Evolutionary conservation across 805 yeast genomes (phyloP).

Genomic region (Wickerhamiella domercqiae): DNA sequence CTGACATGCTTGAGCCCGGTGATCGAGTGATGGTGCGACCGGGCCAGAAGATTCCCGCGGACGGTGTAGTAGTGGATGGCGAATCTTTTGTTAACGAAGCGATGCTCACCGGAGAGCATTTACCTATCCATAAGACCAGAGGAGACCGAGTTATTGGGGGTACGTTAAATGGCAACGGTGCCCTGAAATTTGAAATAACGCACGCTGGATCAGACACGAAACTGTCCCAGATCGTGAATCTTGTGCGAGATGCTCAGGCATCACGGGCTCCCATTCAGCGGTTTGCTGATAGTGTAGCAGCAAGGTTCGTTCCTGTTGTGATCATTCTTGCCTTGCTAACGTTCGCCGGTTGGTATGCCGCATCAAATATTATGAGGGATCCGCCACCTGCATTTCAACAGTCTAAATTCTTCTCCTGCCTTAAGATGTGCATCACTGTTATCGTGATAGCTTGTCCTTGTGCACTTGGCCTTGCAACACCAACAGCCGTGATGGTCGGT

Average conservation of each 20-base stretch:
- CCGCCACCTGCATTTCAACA: constrained; percentile 40
- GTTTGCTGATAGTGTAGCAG: constrained; percentile 71
- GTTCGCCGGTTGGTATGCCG: constrained; percentile 41
- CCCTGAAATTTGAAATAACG: constrained; percentile 51
- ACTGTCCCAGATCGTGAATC: constrained; percentile 67
- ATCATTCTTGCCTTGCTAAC: constrained; percentile 48
- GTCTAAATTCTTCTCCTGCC: constrained; percentile 49
- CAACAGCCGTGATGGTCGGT: constrained; percentile 98
- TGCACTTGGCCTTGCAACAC: constrained; percentile 93
- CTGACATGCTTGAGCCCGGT: constrained; percentile 60
- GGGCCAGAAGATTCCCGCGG: constrained; percentile 84
- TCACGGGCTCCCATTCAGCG: constrained; percentile 82
- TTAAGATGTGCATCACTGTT: constrained; percentile 76
- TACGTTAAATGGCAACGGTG: constrained; percentile 67
- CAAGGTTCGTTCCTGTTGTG: constrained; percentile 70
- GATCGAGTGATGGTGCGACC: constrained; percentile 71
- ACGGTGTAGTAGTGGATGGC: constrained; percentile 69
- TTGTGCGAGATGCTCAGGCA: constrained; percentile 82
- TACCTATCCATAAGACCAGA: constrained; percentile 46
- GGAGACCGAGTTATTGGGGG: constrained; percentile 76
- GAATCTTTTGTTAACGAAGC: constrained; percentile 79
- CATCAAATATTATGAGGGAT: constrained; percentile 21
- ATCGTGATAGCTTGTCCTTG: constrained; percentile 98
- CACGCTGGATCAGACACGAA: constrained; percentile 73
- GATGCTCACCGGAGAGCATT: constrained; percentile 78